These are phyloP conservation scores for Tricholoma sp. DNA, from an alignment of 768 basidiomycete species.

Conservation along the genomic window DNA sequence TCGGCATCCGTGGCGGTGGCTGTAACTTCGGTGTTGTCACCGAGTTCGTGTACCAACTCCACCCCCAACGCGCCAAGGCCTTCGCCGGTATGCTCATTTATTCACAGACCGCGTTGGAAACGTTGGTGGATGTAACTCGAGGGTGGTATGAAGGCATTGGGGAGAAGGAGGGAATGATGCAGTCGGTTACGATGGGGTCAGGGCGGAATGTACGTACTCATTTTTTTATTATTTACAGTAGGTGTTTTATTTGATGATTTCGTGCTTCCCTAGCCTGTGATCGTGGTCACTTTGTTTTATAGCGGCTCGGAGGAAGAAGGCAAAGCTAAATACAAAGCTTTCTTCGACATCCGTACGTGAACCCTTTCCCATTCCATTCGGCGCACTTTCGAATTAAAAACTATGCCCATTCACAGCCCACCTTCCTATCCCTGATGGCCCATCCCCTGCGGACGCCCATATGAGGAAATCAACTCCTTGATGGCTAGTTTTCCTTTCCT, in stretches of 20 bases:
- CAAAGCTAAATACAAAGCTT: conserved; percentile 34
- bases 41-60: conserved; percentile 42
- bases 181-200: conserved; percentile 30
- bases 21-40: conserved; percentile 52
- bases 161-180: conserved; percentile 35
- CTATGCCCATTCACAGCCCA: too few species aligned
- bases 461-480: conserved; percentile 38
- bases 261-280: too few species aligned
- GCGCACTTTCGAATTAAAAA: too few species aligned
- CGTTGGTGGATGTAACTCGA: conserved; percentile 22
- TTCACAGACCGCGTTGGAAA: conserved; percentile 21
- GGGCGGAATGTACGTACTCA: conserved; percentile 35
- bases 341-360: conserved; percentile 41
- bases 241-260: too few species aligned
- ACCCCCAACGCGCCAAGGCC: conserved; percentile 44
- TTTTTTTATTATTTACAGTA: too few species aligned
- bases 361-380: too few species aligned
- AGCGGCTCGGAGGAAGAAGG: conserved; percentile 50
- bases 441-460: conserved; percentile 21
- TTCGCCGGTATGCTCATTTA: conserved; percentile 41
- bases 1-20: conserved; percentile 49
- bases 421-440: too few species aligned
- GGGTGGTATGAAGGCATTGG: conserved; percentile 30
- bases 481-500: conserved; percentile 28
- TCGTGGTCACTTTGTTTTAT: conserved; percentile 36